phyloP scores from a whole-genome alignment of 805 yeast genomes.

The Candida krabiensis region DNA sequence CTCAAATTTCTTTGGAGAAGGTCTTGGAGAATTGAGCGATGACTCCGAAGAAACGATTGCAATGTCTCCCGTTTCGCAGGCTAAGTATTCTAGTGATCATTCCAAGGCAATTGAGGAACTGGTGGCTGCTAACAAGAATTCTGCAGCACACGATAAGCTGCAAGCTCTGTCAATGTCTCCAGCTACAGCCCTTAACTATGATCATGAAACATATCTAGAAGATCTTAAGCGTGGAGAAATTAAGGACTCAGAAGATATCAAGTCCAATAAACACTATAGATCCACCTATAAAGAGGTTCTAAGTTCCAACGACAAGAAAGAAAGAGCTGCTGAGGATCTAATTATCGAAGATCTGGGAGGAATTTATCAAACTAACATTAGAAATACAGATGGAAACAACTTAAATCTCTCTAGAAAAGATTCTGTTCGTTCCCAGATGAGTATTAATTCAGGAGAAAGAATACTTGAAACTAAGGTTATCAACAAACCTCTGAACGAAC shows the following conservation, averaged over 20 bases:
- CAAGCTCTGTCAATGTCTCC: slow-evolving; percentile 39
- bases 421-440: slow-evolving; percentile 29
- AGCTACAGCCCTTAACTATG: slow-evolving; percentile 17
- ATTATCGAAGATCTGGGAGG: slow-evolving; percentile 31
- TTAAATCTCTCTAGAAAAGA: slow-evolving; percentile 31
- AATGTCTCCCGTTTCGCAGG: slow-evolving; percentile 21
- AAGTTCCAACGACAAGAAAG: slow-evolving; percentile 13
- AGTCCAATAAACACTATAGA: slow-evolving; percentile 11
- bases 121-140: slow-evolving; percentile 21
- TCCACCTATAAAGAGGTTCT: slow-evolving; percentile 14
- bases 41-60: slow-evolving; percentile 33
- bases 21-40: slow-evolving; percentile 18
- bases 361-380: slow-evolving; percentile 33
- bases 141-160: slow-evolving; percentile 44
- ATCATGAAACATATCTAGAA: slow-evolving; percentile 31
- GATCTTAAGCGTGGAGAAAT: slow-evolving; percentile 22
- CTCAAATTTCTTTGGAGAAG: slow-evolving; percentile 12
- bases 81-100: slow-evolving; percentile 9
- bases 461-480: slow-evolving; percentile 23
- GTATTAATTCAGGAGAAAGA: slow-evolving; percentile 30
- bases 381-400: slow-evolving; percentile 28
- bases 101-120: slow-evolving; percentile 29
- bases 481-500: slow-evolving; percentile 14
- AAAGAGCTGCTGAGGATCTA: slow-evolving; percentile 24
- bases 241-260: slow-evolving; percentile 18